Conservation (phyloP, 805 yeast species). For the Ogataea naganishii region DNA sequence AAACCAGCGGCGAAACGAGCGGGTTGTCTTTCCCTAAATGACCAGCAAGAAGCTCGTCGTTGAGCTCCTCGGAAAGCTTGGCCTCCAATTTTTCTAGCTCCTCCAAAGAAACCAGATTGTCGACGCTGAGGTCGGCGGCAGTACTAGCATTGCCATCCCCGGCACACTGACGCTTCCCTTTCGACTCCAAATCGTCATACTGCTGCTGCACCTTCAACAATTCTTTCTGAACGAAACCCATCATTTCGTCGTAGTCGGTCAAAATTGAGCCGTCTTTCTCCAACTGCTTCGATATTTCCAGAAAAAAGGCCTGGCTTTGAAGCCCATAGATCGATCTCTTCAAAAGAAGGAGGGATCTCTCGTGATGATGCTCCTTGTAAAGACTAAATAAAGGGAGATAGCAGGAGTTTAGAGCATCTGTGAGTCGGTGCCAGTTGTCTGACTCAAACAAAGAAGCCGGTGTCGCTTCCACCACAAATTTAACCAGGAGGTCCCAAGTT, state of each 20-base stretch:
- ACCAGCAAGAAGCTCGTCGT: neutral
- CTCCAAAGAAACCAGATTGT: neutral
- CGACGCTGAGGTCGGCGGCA: neutral
- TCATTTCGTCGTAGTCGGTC: neutral
- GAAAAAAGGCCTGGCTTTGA: slow-evolving; percentile 3
- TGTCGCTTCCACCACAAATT: too few species aligned
- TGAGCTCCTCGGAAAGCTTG: neutral
- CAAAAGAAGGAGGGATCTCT: neutral
- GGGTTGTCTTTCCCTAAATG: neutral
- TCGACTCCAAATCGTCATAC: slow-evolving; percentile 1
- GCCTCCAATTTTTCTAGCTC: neutral
- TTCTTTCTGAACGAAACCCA: neutral
- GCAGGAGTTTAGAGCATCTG: too few species aligned
- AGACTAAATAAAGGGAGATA: slow-evolving; percentile 1
- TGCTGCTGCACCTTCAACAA: slow-evolving; percentile 1
- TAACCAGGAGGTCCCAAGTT: neutral
- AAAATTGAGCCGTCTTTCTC: neutral
- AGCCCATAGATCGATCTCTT: slow-evolving; percentile 1
- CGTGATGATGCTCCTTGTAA: neutral
- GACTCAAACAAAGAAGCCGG: too few species aligned
- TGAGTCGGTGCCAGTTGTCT: too few species aligned
- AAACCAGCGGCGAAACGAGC: neutral
- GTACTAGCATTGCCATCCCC: neutral
- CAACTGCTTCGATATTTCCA: neutral
- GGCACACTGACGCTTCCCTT: neutral